phyloP scores from a whole-genome alignment of 495 filamentous ascomycete species.

The Neurospora sp. region DNA sequence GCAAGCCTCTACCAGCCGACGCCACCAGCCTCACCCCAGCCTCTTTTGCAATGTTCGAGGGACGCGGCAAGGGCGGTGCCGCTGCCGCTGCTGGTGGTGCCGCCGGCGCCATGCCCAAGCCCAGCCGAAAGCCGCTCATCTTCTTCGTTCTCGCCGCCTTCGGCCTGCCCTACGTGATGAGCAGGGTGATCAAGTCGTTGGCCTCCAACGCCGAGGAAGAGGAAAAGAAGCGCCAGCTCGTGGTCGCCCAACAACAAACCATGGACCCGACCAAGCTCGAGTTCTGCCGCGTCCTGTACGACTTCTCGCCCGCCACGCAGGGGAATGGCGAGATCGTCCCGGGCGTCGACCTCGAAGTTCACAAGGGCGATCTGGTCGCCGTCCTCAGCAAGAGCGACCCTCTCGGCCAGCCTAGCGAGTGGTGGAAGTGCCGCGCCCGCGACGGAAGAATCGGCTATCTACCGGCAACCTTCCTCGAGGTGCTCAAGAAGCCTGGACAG shows the following conservation, averaged over 20 bases:
- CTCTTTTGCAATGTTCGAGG: constrained; percentile 82
- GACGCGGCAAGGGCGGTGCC: constrained; percentile 29
- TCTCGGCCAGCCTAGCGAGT: constrained; percentile 82
- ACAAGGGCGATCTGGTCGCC: constrained; percentile 92
- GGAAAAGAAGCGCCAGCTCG: constrained; percentile 49
- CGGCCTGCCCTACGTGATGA: constrained; percentile 90
- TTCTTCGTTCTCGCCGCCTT: constrained; percentile 94
- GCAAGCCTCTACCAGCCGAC: constrained; percentile 78
- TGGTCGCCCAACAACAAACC: constrained; percentile 33
- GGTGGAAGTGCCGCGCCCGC: constrained; percentile 94
- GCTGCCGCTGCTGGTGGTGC: constrained; percentile 26
- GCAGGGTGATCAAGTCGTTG: constrained; percentile 78
- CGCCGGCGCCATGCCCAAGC: constrained; percentile 49
- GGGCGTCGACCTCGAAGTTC: constrained; percentile 81
- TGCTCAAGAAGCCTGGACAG: constrained; percentile 50
- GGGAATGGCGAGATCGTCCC: constrained; percentile 43
- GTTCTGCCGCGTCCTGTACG: constrained; percentile 90
- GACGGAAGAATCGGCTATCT: constrained; percentile 88
- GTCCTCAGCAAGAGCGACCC: constrained; percentile 90
- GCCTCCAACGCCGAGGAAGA: constrained; percentile 77
- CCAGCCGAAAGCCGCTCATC: constrained; percentile 87
- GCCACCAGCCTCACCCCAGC: constrained; percentile 78
- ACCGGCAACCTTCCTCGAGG: constrained; percentile 79
- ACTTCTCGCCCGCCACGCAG: constrained; percentile 71
- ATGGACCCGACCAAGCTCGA: constrained; percentile 83